Conservation (phyloP, 2,329 filamentous ascomycete species). For the Pseudogymnoascus sp. region DNA sequence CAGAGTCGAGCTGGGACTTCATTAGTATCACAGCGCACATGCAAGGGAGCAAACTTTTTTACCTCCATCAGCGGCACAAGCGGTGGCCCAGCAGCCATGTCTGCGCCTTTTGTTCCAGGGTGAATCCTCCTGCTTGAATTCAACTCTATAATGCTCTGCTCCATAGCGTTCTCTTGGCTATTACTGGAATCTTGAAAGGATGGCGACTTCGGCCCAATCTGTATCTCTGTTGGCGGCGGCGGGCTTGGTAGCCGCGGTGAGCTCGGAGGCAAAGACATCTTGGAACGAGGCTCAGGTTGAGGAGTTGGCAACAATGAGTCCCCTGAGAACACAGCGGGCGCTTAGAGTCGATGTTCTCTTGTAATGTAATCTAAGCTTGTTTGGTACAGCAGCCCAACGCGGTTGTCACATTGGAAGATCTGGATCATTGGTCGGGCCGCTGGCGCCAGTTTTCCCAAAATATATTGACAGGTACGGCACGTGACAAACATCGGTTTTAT, state of each 20-base stretch:
- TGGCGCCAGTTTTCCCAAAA: neutral
- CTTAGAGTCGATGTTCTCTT: slow-evolving; percentile 7
- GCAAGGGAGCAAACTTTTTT: slow-evolving; percentile 23
- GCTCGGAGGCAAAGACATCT: slow-evolving; percentile 56
- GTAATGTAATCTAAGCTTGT: slow-evolving; percentile 6
- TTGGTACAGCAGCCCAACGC: slow-evolving; percentile 1
- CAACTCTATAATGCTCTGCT: slow-evolving; percentile 56
- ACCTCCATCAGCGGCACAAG: slow-evolving; percentile 80
- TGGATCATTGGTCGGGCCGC: slow-evolving; percentile 8
- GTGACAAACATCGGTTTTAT: slow-evolving; percentile 1
- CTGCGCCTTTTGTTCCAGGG: slow-evolving; percentile 79
- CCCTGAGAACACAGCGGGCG: neutral
- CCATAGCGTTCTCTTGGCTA: slow-evolving; percentile 48
- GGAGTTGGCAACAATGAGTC: slow-evolving; percentile 2
- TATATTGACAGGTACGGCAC: neutral
- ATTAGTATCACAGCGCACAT: slow-evolving; percentile 19
- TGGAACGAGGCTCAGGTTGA: slow-evolving; percentile 17
- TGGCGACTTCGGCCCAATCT: slow-evolving; percentile 74
- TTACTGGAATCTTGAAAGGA: slow-evolving; percentile 51
- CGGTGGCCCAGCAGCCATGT: slow-evolving; percentile 89
- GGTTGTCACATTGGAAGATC: slow-evolving; percentile 1
- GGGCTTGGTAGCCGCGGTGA: slow-evolving; percentile 92
- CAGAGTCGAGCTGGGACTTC: slow-evolving; percentile 70
- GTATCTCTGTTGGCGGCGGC: slow-evolving; percentile 88
- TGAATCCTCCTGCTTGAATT: slow-evolving; percentile 78